phyloP scores from a whole-genome alignment of 2,329 filamentous ascomycete genomes.

The Trichoderma asperellum region DNA sequence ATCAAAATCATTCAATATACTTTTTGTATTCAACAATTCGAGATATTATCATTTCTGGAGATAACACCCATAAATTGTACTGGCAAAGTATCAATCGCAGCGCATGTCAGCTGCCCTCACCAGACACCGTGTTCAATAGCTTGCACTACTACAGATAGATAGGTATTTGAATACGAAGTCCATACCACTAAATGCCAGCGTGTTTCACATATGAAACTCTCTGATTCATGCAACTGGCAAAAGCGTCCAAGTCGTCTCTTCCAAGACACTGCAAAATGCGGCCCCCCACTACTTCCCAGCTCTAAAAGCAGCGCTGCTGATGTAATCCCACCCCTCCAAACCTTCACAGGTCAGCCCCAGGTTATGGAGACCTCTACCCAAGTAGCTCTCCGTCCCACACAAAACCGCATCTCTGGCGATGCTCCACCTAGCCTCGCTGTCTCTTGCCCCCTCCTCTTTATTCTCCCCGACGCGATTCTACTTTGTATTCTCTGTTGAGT shows the following conservation, averaged over 20 bases:
- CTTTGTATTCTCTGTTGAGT: background rate
- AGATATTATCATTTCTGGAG: background rate
- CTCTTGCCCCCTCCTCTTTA: background rate
- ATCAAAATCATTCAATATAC: background rate
- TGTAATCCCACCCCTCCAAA: conserved; percentile 27
- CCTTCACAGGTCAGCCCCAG: background rate
- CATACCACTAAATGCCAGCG: background rate
- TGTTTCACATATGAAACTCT: background rate
- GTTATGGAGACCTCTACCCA: conserved; percentile 20
- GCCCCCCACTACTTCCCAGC: background rate
- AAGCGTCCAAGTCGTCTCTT: background rate
- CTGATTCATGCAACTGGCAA: background rate
- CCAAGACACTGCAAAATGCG: background rate
- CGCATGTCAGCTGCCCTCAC: background rate
- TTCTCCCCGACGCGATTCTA: background rate
- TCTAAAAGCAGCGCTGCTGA: conserved; percentile 29
- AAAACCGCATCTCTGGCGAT: conserved; percentile 14
- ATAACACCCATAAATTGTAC: background rate
- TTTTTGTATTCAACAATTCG: background rate
- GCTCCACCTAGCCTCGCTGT: conserved; percentile 1
- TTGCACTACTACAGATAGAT: background rate
- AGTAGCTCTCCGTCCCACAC: conserved; percentile 7
- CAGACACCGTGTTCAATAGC: background rate
- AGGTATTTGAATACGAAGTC: background rate
- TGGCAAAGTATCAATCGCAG: background rate